These are phyloP conservation scores for Boletellus sp. DNA, from an alignment of 1,284 basidiomycete species.

Conservation along the genomic window DNA sequence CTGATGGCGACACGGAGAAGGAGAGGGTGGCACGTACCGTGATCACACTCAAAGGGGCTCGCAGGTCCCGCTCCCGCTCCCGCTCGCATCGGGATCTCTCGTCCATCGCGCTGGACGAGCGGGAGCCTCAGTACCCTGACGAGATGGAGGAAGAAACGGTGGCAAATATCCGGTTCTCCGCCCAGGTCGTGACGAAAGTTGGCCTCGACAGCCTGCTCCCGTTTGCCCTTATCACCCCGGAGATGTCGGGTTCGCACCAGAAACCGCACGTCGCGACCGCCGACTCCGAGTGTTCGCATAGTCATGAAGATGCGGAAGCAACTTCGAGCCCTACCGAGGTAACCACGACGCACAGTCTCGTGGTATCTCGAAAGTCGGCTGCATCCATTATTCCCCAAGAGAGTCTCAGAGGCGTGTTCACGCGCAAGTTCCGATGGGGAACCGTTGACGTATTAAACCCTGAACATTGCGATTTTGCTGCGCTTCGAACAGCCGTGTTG, in stretches of 20 bases:
- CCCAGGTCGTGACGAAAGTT: conserved; percentile 54
- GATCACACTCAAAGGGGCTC: conserved; percentile 55
- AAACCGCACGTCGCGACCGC: conserved; percentile 14
- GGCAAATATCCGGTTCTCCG: conserved; percentile 73
- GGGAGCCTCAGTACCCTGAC: conserved; percentile 46
- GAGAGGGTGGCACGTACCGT: conserved; percentile 62
- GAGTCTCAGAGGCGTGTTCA: conserved; percentile 66
- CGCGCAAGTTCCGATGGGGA: conserved; percentile 77
- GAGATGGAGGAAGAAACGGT: conserved; percentile 59
- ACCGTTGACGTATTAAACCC: conserved; percentile 80
- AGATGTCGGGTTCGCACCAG: conserved; percentile 41
- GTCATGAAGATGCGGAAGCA: conserved; percentile 17
- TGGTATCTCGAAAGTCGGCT: conserved; percentile 36
- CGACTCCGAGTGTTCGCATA: conserved; percentile 17
- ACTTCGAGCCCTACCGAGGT: conserved; percentile 15
- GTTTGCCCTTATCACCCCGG: conserved; percentile 75
- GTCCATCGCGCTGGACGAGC: conserved; percentile 48
- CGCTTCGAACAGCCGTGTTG: conserved; percentile 72
- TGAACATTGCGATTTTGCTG: conserved; percentile 78
- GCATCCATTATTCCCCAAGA: conserved; percentile 54
- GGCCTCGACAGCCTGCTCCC: conserved; percentile 58
- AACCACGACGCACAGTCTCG: conserved; percentile 20
- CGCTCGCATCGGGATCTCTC: conserved; percentile 64
- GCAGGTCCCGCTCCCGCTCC: conserved; percentile 61
- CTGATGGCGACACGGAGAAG: conserved; percentile 40